Percentiles rank a stretch among this genome's conserved stretches.
phyloP scores from a whole-genome alignment of 1,284 basidiomycete genomes.

The Exobasidium cylindrosporum region DNA sequence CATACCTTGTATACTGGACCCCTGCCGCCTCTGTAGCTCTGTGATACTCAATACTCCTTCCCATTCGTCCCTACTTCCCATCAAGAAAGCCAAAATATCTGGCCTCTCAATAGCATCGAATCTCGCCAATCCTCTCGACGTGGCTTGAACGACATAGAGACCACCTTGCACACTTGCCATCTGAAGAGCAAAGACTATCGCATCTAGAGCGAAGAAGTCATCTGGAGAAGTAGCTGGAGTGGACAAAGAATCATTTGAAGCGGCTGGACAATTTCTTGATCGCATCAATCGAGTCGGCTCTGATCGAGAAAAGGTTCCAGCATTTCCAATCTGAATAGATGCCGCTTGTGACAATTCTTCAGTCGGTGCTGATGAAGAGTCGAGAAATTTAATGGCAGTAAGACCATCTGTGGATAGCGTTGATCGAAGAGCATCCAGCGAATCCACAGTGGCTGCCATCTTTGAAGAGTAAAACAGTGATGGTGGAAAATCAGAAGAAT shows the following conservation, averaged over 20 bases:
- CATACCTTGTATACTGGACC: neutral
- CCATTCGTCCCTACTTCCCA: conserved; percentile 41
- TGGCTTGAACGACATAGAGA: conserved; percentile 45
- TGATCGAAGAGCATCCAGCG: neutral
- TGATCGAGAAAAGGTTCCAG: neutral
- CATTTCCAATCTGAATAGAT: conserved; percentile 1
- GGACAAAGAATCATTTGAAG: neutral
- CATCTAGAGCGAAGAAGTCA: conserved; percentile 38
- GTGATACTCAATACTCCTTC: conserved; percentile 29
- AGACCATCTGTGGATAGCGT: neutral
- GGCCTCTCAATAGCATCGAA: conserved; percentile 43
- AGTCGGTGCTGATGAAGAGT: neutral
- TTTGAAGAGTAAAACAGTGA: no score
- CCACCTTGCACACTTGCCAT: conserved; percentile 42
- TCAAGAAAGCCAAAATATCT: conserved; percentile 43
- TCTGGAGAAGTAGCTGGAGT: conserved; percentile 7
- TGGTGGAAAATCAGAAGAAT: no score
- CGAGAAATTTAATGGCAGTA: neutral
- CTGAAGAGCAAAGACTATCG: conserved; percentile 44
- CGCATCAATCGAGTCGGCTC: conserved; percentile 7
- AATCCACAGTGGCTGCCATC: neutral
- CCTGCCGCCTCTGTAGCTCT: neutral
- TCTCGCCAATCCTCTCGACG: conserved; percentile 33
- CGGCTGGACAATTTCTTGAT: conserved; percentile 1
- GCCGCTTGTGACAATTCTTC: conserved; percentile 1